These are phyloP conservation scores for Capsicum pubescens DNA, from an alignment of 257 asterid genomes.

Conservation along the genomic window DNA sequence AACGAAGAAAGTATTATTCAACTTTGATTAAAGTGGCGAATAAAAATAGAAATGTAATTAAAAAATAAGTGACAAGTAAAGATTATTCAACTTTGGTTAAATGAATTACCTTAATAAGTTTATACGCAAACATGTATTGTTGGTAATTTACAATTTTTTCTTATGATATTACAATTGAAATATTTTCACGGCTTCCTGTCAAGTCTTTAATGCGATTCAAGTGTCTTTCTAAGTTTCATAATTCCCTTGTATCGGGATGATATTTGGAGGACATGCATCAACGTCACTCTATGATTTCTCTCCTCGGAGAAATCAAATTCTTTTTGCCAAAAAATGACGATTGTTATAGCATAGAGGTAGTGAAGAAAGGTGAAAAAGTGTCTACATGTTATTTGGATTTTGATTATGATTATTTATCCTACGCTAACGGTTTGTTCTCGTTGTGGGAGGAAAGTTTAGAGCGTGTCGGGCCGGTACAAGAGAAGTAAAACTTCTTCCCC, in stretches of 20 bases:
- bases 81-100: not conserved
- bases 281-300: not conserved
- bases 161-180: not conserved
- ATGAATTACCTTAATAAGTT: too few relatives aligned
- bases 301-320: not conserved
- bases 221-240: not conserved
- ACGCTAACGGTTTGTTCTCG: not conserved
- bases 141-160: not conserved
- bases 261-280: not conserved
- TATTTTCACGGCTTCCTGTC: not conserved
- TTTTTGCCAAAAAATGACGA: not conserved
- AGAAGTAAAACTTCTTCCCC: conserved; percentile 3
- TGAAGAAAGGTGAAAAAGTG: not conserved
- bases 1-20: too few relatives aligned
- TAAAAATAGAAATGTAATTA: too few relatives aligned
- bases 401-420: not conserved
- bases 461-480: not conserved
- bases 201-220: not conserved
- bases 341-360: not conserved
- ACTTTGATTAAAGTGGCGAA: not conserved
- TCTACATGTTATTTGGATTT: not conserved
- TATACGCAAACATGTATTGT: too few relatives aligned
- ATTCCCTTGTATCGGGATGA: not conserved
- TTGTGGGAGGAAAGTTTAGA: not conserved
- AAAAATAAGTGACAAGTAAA: too few relatives aligned